phyloP scores from a whole-genome alignment of 306 rosid species.

The Trifolium fragiferum region DNA sequence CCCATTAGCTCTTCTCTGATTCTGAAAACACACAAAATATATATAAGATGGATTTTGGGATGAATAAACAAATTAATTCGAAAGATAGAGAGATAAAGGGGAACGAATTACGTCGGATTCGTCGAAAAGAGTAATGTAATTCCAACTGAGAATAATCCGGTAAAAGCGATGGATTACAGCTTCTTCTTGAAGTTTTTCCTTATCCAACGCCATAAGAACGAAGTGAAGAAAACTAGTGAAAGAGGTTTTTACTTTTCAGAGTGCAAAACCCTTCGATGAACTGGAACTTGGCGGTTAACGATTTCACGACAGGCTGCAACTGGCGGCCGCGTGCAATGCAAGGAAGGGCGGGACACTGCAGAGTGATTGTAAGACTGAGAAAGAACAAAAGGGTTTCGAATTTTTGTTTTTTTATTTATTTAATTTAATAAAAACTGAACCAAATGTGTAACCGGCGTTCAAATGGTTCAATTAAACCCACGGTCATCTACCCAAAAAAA shows the following conservation, averaged over 20 bases:
- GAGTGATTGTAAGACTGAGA: neutral
- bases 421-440: no score
- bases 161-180: slow-evolving; percentile 71
- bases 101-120: slow-evolving; percentile 46
- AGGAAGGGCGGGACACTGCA: neutral
- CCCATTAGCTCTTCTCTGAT: slow-evolving; percentile 37
- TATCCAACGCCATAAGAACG: slow-evolving; percentile 68
- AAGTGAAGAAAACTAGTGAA: neutral
- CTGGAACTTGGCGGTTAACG: neutral
- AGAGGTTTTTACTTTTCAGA: no score
- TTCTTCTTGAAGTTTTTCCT: slow-evolving; percentile 63
- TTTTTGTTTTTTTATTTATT: no score
- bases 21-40: slow-evolving; percentile 37
- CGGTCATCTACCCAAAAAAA: no score
- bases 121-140: slow-evolving; percentile 60
- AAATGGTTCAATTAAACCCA: no score
- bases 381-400: neutral
- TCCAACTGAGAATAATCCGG: slow-evolving; percentile 77
- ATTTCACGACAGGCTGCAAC: neutral
- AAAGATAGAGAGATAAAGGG: neutral
- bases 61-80: neutral
- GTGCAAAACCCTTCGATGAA: neutral
- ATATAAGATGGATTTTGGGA: neutral
- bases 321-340: slow-evolving; percentile 9
- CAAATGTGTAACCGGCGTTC: no score